phyloP scores from a whole-genome alignment of 192 early-diverging fungal genomes.

The Haplosporangium gracile region DNA sequence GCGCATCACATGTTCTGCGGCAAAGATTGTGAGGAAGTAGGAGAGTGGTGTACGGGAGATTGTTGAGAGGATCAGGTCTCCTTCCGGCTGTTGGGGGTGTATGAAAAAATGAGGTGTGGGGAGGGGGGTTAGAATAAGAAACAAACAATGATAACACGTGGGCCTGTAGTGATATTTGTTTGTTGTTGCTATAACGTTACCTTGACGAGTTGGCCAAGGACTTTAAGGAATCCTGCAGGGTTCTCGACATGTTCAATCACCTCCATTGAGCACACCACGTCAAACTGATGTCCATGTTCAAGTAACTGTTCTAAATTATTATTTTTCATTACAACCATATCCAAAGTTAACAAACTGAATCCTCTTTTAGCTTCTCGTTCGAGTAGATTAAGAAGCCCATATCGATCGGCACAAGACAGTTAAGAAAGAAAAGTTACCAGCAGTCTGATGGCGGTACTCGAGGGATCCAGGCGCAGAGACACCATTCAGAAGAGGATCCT shows the following conservation, averaged over 20 bases:
- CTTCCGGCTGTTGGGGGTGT: conserved; percentile 60
- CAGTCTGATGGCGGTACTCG: conserved; percentile 77
- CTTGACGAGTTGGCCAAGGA: conserved; percentile 74
- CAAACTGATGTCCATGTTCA: conserved; percentile 69
- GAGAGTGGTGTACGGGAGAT: conserved; percentile 89
- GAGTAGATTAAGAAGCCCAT: background rate
- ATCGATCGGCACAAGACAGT: background rate
- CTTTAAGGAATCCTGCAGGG: conserved; percentile 76
- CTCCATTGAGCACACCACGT: conserved; percentile 88
- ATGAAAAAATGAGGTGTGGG: background rate
- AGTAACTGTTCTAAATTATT: conserved; percentile 69
- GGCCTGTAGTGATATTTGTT: no score
- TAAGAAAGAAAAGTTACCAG: conserved; percentile 48
- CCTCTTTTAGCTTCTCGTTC: no score
- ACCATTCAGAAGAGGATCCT: conserved; percentile 75
- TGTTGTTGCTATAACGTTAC: conserved; percentile 36
- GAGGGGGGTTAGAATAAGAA: background rate
- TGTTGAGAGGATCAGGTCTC: conserved; percentile 88
- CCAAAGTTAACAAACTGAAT: background rate
- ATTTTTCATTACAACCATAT: no score
- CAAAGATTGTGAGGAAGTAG: conserved; percentile 81
- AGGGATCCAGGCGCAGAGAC: conserved; percentile 59
- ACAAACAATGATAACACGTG: background rate
- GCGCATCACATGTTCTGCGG: conserved; percentile 85
- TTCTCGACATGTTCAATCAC: conserved; percentile 94